These are phyloP conservation scores for Sordariomycetes sp. DNA, from an alignment of 2,329 filamentous ascomycete species.

Conservation along the genomic window DNA sequence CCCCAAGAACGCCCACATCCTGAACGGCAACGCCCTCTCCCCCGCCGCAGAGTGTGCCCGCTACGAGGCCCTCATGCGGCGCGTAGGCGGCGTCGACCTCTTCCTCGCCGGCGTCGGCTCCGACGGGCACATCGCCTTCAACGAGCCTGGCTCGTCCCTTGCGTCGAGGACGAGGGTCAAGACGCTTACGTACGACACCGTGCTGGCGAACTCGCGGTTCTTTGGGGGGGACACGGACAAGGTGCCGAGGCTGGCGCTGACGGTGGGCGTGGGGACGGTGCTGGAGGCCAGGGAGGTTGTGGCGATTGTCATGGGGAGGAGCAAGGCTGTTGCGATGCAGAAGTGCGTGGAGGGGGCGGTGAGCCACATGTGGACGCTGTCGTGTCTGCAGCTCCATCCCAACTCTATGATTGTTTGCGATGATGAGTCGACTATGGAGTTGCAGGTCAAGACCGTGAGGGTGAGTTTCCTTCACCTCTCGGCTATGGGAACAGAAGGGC, in stretches of 20 bases:
- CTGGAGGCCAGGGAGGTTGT: constrained; percentile 72
- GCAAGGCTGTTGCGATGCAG: constrained; percentile 69
- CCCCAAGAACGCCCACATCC: constrained; percentile 72
- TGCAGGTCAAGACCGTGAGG: constrained; percentile 62
- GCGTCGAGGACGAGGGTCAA: constrained; percentile 71
- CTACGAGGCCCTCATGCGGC: constrained; percentile 67
- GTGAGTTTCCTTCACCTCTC: constrained; percentile 16
- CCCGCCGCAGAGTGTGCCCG: constrained; percentile 64
- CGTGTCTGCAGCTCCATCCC: constrained; percentile 65
- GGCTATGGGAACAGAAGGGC: constrained; percentile 3
- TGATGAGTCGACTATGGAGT: constrained; percentile 62
- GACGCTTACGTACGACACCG: constrained; percentile 77
- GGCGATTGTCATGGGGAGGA: constrained; percentile 68
- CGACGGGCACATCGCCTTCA: constrained; percentile 83
- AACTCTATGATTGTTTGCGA: constrained; percentile 76
- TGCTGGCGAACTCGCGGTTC: constrained; percentile 74
- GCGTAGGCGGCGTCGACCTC: constrained; percentile 66
- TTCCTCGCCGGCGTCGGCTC: constrained; percentile 78
- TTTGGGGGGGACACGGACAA: constrained; percentile 61
- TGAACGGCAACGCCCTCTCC: constrained; percentile 67
- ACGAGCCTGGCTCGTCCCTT: constrained; percentile 73
- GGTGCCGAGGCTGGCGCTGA: constrained; percentile 72
- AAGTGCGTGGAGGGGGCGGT: constrained; percentile 70
- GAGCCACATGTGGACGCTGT: constrained; percentile 87
- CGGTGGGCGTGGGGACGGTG: constrained; percentile 73